Conservation (phyloP, 1,139 yeast genomes). For the Kodamaea ohmeri region DNA sequence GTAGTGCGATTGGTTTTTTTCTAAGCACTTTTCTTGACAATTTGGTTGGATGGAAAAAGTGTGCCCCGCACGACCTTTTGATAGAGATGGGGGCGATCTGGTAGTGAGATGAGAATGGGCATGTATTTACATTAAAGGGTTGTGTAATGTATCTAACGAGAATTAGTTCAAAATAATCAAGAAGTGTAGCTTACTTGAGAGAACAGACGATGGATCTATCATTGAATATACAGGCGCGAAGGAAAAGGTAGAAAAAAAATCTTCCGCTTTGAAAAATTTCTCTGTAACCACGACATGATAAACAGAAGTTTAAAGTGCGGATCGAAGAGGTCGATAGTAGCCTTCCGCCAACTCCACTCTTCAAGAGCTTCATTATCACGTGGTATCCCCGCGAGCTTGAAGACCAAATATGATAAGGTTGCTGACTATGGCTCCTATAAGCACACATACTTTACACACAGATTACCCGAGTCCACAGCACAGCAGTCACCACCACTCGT, state of each 20-base stretch:
- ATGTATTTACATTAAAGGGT: too few species aligned
- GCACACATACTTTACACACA: conserved; percentile 43
- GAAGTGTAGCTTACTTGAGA: too few species aligned
- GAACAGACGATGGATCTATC: not conserved
- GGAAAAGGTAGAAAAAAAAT: conserved; percentile 8
- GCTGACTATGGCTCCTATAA: conserved; percentile 43
- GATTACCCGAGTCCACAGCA: conserved; percentile 50
- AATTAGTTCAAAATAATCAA: too few species aligned
- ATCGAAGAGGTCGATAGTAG: conserved; percentile 1
- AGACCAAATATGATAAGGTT: conserved; percentile 31
- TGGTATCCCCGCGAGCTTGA: conserved; percentile 18
- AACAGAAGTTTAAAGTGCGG: conserved; percentile 4
- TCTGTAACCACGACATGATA: conserved; percentile 4
- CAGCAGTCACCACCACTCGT: conserved; percentile 66
- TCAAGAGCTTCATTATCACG: conserved; percentile 4
- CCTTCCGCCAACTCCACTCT: conserved; percentile 5
- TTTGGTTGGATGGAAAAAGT: conserved; percentile 24
- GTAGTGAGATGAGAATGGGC: too few species aligned
- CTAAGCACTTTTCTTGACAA: conserved; percentile 16
- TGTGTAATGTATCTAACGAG: too few species aligned
- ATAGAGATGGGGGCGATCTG: not conserved
- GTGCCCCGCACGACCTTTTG: conserved; percentile 14
- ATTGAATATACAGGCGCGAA: not conserved
- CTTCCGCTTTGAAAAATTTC: conserved; percentile 9
- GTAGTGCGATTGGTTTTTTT: conserved; percentile 8